These are phyloP conservation scores for Ustanciosporium gigantosporum DNA, from an alignment of 1,284 basidiomycete species.

Conservation along the genomic window DNA sequence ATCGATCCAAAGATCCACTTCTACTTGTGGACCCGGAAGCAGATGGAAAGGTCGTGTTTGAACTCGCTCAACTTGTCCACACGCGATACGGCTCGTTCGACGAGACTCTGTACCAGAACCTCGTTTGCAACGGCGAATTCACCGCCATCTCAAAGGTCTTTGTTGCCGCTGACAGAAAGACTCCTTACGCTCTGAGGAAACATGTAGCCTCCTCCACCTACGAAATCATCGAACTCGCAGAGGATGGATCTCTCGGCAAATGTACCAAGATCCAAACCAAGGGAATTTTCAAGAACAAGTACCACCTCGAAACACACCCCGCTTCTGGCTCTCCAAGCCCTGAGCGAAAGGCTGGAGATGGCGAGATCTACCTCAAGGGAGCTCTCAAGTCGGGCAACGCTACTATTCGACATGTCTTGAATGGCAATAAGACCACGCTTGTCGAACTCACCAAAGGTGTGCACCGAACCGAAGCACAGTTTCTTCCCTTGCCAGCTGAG, in stretches of 20 bases:
- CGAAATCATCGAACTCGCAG: constrained; percentile 25
- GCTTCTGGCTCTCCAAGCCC: constrained; percentile 1
- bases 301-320: constrained; percentile 13
- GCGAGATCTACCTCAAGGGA: constrained; percentile 31
- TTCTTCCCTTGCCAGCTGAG: constrained; percentile 7
- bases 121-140: constrained; percentile 12
- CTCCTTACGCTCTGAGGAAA: constrained; percentile 27
- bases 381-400: constrained; percentile 27
- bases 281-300: constrained; percentile 39
- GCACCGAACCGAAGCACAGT: constrained; percentile 23
- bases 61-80: constrained; percentile 26
- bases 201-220: constrained; percentile 36
- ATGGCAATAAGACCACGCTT: constrained; percentile 23
- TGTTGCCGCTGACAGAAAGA: constrained; percentile 7
- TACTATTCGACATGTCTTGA: constrained; percentile 12
- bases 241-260: constrained; percentile 16
- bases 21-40: constrained; percentile 13
- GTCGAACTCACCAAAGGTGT: constrained; percentile 34
- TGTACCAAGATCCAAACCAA: constrained; percentile 35
- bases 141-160: constrained; percentile 19
- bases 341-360: background rate
- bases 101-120: constrained; percentile 18
- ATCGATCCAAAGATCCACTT: constrained; percentile 22
- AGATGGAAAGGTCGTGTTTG: constrained; percentile 17
- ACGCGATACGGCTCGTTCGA: constrained; percentile 5